Evolutionary conservation across 2,329 filamentous ascomycete genomes (phyloP).

Genomic region (Cylindrodendrum hubeiense): DNA sequence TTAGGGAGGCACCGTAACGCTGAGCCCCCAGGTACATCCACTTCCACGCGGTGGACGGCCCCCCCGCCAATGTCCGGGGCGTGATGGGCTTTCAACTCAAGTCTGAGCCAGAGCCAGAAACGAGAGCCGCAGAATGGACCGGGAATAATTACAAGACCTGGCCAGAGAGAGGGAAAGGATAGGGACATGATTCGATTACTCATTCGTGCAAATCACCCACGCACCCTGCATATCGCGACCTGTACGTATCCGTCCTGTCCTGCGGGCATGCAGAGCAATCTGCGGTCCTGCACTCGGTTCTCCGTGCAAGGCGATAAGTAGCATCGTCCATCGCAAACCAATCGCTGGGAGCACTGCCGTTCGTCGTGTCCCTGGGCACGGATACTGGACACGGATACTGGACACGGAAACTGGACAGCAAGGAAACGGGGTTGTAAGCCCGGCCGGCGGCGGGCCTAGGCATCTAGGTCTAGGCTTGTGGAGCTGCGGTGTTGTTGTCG

Average conservation of each 20-base stretch:
- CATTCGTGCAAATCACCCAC: neutral
- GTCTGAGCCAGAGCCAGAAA: slow-evolving; percentile 27
- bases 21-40: neutral
- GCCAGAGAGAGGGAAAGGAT: neutral
- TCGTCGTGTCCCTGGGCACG: neutral
- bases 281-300: too few species aligned
- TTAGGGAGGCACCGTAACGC: neutral
- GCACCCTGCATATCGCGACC: neutral
- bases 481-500: slow-evolving; percentile 8
- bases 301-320: neutral
- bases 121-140: slow-evolving; percentile 11
- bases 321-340: neutral
- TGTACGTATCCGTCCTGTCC: neutral
- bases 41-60: neutral
- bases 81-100: slow-evolving; percentile 23
- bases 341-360: too few species aligned
- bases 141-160: slow-evolving; percentile 20
- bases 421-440: neutral
- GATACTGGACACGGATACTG: too few species aligned
- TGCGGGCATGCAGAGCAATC: neutral
- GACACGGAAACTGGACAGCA: neutral
- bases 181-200: slow-evolving; percentile 15
- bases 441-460: neutral
- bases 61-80: slow-evolving; percentile 10
- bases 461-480: neutral